Evolutionary conservation across 2,329 filamentous ascomycete genomes (phyloP).

Genomic region (Aspergillus fischeri): DNA sequence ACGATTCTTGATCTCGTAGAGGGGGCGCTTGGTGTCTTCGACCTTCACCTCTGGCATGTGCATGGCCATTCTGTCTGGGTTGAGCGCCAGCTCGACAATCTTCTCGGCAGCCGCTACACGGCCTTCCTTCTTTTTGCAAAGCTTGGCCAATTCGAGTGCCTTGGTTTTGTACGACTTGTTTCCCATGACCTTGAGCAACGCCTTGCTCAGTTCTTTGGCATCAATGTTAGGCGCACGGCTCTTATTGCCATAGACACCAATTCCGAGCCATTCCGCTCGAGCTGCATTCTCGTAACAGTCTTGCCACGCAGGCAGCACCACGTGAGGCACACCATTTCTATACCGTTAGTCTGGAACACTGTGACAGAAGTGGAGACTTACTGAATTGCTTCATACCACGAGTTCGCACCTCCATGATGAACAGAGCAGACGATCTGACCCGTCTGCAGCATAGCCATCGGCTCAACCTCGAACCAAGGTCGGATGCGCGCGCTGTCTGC

Average conservation of each 20-base stretch:
- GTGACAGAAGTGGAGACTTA: constrained; percentile 18
- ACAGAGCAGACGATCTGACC: constrained; percentile 39
- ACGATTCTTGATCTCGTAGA: constrained; percentile 12
- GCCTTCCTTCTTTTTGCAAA: constrained; percentile 19
- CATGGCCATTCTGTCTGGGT: constrained; percentile 16
- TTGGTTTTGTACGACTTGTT: constrained; percentile 17
- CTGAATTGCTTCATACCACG: constrained; percentile 43
- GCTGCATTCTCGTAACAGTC: constrained; percentile 44
- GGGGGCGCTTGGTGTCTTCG: constrained; percentile 3
- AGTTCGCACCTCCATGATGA: constrained; percentile 47
- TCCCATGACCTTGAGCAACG: constrained; percentile 21
- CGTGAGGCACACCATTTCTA: constrained; percentile 42
- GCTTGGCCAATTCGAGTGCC: constrained; percentile 10
- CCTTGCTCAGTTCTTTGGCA: constrained; percentile 23
- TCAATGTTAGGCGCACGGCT: constrained; percentile 29
- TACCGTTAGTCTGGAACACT: not conserved
- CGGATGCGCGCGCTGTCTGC: constrained; percentile 34
- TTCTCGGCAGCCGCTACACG: constrained; percentile 16
- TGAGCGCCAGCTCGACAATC: constrained; percentile 16
- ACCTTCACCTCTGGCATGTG: constrained; percentile 12
- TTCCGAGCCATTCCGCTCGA: constrained; percentile 37
- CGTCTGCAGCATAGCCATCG: constrained; percentile 30
- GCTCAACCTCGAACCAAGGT: constrained; percentile 43
- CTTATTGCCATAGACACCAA: constrained; percentile 39
- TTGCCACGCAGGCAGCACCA: constrained; percentile 44